phyloP scores from a whole-genome alignment of 164 flowering plant species.

The Dillenia turbinata region DNA sequence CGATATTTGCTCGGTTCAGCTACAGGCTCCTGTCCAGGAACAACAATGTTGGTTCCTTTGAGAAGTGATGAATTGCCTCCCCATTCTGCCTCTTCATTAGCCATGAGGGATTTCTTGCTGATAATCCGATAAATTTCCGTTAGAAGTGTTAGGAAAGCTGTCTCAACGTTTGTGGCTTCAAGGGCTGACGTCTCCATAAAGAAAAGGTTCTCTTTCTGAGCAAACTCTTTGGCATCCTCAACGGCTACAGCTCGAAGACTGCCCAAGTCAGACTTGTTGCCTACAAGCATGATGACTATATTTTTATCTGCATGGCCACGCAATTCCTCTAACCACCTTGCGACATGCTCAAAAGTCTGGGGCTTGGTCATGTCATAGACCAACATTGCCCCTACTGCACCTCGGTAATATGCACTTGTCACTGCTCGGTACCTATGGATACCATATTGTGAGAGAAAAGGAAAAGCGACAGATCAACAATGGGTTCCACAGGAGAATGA shows the following conservation, averaged over 20 bases:
- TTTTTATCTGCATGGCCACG: conserved; percentile 45
- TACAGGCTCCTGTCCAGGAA: conserved; percentile 34
- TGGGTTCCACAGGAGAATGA: neutral
- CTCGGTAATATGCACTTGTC: conserved; percentile 48
- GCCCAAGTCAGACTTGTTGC: conserved; percentile 39
- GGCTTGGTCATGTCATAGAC: conserved; percentile 49
- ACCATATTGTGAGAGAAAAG: neutral
- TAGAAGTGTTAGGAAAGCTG: conserved; percentile 32
- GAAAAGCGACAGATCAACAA: neutral
- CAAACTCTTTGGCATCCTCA: conserved; percentile 49
- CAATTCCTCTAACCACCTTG: conserved; percentile 43
- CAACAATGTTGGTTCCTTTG: conserved; percentile 33
- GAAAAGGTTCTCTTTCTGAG: conserved; percentile 36
- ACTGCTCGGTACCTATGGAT: conserved; percentile 40
- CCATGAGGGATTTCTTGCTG: conserved; percentile 32
- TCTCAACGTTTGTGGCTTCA: conserved; percentile 41
- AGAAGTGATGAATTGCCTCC: conserved; percentile 36
- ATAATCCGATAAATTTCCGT: conserved; percentile 40
- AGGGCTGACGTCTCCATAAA: conserved; percentile 54
- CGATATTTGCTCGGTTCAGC: conserved; percentile 7
- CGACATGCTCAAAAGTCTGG: conserved; percentile 43
- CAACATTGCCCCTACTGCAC: conserved; percentile 50
- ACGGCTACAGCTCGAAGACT: conserved; percentile 34
- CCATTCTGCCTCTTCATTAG: conserved; percentile 35
- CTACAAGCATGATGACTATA: conserved; percentile 43